Evolutionary conservation across 2,329 filamentous ascomycete genomes (phyloP).

Genomic region (Curvularia spicifera): DNA sequence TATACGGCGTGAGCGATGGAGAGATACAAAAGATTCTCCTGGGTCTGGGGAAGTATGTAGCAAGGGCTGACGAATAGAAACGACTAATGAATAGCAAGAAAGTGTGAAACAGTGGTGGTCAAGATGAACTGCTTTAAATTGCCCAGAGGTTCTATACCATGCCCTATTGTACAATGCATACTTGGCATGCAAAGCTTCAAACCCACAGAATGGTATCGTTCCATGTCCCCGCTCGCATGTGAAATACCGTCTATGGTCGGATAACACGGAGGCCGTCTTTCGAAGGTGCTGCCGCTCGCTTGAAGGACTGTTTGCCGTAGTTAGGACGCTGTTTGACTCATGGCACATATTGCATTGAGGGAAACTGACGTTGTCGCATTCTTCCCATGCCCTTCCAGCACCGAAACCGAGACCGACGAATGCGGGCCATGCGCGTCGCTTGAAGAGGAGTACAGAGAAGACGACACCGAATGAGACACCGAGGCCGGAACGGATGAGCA

Average conservation of each 20-base stretch:
- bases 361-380: slow-evolving; percentile 77
- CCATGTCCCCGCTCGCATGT: slow-evolving; percentile 9
- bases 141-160: slow-evolving; percentile 39
- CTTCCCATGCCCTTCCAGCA: slow-evolving; percentile 94
- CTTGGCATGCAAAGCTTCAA: slow-evolving; percentile 28
- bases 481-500: slow-evolving; percentile 94
- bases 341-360: background rate
- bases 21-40: background rate
- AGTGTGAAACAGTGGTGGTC: background rate
- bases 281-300: slow-evolving; percentile 56
- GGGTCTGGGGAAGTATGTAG: background rate
- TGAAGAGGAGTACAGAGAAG: slow-evolving; percentile 98
- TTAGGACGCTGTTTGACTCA: slow-evolving; percentile 10
- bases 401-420: slow-evolving; percentile 94
- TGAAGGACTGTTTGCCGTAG: slow-evolving; percentile 55
- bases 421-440: slow-evolving; percentile 97
- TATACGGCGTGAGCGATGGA: slow-evolving; percentile 26
- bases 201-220: slow-evolving; percentile 22
- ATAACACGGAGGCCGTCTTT: slow-evolving; percentile 58
- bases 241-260: slow-evolving; percentile 47
- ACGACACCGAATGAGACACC: slow-evolving; percentile 97
- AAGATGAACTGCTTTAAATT: slow-evolving; percentile 40
- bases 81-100: background rate
- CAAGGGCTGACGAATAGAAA: slow-evolving; percentile 2
- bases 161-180: slow-evolving; percentile 47